These are phyloP conservation scores for Spencermartinsiella europaea DNA, from an alignment of 805 yeast species.

Conservation along the genomic window DNA sequence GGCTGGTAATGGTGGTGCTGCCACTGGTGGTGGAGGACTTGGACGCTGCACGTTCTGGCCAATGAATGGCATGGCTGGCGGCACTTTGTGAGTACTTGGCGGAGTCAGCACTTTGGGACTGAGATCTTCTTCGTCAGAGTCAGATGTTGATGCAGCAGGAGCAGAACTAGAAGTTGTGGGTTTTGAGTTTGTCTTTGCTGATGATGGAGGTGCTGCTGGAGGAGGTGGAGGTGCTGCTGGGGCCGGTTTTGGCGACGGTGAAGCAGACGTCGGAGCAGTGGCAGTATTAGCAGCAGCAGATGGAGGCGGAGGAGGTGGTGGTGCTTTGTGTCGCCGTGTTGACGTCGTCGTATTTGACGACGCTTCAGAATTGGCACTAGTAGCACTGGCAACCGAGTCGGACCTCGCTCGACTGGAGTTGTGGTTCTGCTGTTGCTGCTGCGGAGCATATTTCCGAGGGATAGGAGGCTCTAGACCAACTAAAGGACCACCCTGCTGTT, in stretches of 20 bases:
- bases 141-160: slow-evolving; percentile 6
- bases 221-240: slow-evolving; percentile 26
- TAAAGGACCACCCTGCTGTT: slow-evolving; percentile 70
- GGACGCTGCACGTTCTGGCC: slow-evolving; percentile 19
- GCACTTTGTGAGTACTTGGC: slow-evolving; percentile 19
- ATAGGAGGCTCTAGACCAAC: slow-evolving; percentile 82
- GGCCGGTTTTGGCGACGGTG: slow-evolving; percentile 19
- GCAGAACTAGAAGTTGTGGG: slow-evolving; percentile 22
- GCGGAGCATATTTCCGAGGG: slow-evolving; percentile 47
- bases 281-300: slow-evolving; percentile 27
- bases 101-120: slow-evolving; percentile 1
- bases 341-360: neutral
- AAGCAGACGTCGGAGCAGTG: slow-evolving; percentile 8
- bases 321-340: slow-evolving; percentile 19
- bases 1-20: too few relatives aligned
- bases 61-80: slow-evolving; percentile 29
- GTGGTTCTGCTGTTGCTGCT: slow-evolving; percentile 21
- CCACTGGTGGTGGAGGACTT: slow-evolving; percentile 14
- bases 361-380: slow-evolving; percentile 5
- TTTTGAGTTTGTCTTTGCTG: slow-evolving; percentile 18
- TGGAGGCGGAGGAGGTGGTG: slow-evolving; percentile 39
- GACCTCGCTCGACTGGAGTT: slow-evolving; percentile 12
- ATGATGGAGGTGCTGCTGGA: slow-evolving; percentile 24
- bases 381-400: slow-evolving; percentile 15
- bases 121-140: slow-evolving; percentile 1